A percentile compares a stretch with the other conserved stretches of the same genome.
Conservation (phyloP, 108 stramenopile genomes). For the Chaetoceros tenuissimus region DNA sequence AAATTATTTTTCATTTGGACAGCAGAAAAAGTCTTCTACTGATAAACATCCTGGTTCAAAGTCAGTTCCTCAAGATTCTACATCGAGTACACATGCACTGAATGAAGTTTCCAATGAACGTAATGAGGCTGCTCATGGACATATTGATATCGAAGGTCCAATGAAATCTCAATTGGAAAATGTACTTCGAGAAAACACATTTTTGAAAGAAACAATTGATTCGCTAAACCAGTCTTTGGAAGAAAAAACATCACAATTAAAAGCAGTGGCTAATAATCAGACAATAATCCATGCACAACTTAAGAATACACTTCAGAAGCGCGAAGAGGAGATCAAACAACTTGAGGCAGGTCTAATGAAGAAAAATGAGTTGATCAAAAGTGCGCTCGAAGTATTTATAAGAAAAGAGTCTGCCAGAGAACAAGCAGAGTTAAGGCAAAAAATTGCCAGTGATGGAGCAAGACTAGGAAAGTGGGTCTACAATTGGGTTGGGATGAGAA, state of each 20-base stretch:
- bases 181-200: not conserved
- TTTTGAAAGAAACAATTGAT: not conserved
- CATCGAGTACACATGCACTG: too few species aligned
- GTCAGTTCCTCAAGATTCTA: too few species aligned
- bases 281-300: constrained; percentile 61
- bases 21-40: too few species aligned
- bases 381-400: constrained; percentile 50
- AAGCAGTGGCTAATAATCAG: constrained; percentile 66
- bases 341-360: constrained; percentile 19
- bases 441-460: constrained; percentile 66
- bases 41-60: too few species aligned
- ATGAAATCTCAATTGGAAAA: too few species aligned
- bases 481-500: constrained; percentile 45
- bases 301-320: constrained; percentile 38
- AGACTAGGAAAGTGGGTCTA: constrained; percentile 63
- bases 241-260: constrained; percentile 21
- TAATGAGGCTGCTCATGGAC: too few species aligned
- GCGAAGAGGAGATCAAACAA: constrained; percentile 24
- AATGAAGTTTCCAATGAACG: too few species aligned
- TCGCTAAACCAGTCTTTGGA: not conserved
- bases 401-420: constrained; percentile 41
- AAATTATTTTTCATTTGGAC: too few species aligned
- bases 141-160: too few species aligned
- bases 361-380: constrained; percentile 2
- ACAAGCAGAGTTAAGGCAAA: constrained; percentile 47